These are phyloP conservation scores for Aspergillus chevalieri DNA, from an alignment of 2,329 filamentous ascomycete species.

Conservation along the genomic window DNA sequence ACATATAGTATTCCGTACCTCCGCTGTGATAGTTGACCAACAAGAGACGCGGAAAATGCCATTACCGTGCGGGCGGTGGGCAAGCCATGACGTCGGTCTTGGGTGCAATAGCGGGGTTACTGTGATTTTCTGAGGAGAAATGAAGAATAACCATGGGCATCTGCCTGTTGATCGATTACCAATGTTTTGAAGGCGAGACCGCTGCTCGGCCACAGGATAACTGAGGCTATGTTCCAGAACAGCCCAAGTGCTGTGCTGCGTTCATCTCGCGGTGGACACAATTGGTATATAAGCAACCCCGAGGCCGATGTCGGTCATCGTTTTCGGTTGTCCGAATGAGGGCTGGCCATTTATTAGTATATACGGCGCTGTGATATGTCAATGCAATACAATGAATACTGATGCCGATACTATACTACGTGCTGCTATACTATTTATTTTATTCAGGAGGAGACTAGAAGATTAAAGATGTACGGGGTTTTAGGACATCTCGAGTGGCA, in stretches of 20 bases:
- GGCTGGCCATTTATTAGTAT: too few relatives aligned
- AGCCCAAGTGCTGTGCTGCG: not conserved
- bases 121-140: not conserved
- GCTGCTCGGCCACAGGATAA: too few relatives aligned
- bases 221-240: not conserved
- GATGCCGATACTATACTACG: not conserved
- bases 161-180: not conserved
- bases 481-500: not conserved
- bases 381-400: too few relatives aligned
- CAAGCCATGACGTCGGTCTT: not conserved
- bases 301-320: slow-evolving; percentile 4
- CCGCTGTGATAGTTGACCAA: slow-evolving; percentile 3
- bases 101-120: not conserved
- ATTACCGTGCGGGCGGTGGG: slow-evolving; percentile 5
- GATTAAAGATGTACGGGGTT: not conserved
- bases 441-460: slow-evolving; percentile 3
- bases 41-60: slow-evolving; percentile 2
- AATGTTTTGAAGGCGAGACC: not conserved
- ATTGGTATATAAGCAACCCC: not conserved
- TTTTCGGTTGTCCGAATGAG: not conserved
- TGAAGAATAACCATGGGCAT: not conserved
- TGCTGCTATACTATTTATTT: not conserved
- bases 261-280: not conserved
- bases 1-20: slow-evolving; percentile 1
- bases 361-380: too few relatives aligned